Base-by-base conservation (phyloP, 768 basidiomycete genomes). In the Termitomyces sp. region DNA sequence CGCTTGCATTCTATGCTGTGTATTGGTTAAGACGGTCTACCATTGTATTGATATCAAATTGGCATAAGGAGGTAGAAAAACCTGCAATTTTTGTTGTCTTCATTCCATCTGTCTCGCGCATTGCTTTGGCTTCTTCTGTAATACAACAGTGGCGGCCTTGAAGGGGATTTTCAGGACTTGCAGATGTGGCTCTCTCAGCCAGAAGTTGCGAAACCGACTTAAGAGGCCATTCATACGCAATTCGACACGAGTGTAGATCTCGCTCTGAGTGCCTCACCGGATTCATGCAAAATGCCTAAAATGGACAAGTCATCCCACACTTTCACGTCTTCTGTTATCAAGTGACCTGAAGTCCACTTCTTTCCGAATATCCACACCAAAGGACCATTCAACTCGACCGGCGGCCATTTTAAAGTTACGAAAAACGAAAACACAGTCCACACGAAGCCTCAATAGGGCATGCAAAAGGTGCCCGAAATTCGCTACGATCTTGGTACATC, bases 71-170 rank as follows among this genome's bases (percentile, higher is more conserved):
- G 23, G 5, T 41, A 16, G 10, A 49, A 81, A 63, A 55, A 90
- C 91, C 82, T 64, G 89, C 81, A 64, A 85, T 82, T 59, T 85
- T 82, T 14, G 75, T 72, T 0, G 84, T 87, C 66, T 86, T 91
- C 59, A 83, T 60, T 0, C 72, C 73, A 1, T 88, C 85, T 10
- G 82, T 80, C 20, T 93, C 91, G 57, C 80, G 79, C 64, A 92
- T 70, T 0, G 87, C 85, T 65, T 84, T 91, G 4, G 82, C 71
- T 85, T 91, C 82, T 87, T 91, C 78, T 92, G 87, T 36, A 89
- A 70, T 2, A 77, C 64, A 8, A 83, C 84, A 12, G 88, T 76
- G 4, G 84, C 82, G n/a, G n/a, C n/a, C n/a, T n/a, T n/a, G n/a
- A n/a, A n/a, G n/a, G 23, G 23, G 23, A 23, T 23, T 23, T 88